A percentile compares a stretch with the other conserved stretches of the same genome.
phyloP scores from a whole-genome alignment of 805 yeast genomes.

The Maudiozyma bulderi region DNA sequence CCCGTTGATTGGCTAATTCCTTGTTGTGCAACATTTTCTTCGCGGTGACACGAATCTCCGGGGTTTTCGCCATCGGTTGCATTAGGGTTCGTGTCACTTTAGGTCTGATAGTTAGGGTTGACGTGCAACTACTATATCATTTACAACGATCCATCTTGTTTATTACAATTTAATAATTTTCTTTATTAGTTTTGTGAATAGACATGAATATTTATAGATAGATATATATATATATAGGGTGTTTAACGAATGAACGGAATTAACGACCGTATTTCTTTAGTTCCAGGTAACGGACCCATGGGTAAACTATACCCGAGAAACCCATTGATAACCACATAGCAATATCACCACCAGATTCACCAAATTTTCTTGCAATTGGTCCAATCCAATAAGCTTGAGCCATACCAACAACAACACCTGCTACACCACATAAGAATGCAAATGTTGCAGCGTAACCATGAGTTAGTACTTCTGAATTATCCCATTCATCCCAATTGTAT shows the following conservation, averaged over 20 bases:
- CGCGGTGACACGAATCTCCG: too few relatives aligned
- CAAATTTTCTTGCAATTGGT: conserved; percentile 55
- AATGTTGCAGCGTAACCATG: conserved; percentile 61
- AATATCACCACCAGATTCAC: conserved; percentile 65
- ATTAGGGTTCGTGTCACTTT: too few relatives aligned
- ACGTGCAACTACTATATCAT: too few relatives aligned
- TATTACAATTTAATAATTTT: too few relatives aligned
- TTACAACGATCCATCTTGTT: too few relatives aligned
- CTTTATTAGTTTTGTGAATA: neutral
- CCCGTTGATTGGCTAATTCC: too few relatives aligned
- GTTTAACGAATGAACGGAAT: neutral
- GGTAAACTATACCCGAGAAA: conserved; percentile 55
- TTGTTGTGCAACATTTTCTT: too few relatives aligned
- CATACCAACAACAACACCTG: conserved; percentile 83
- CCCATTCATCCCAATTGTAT: conserved; percentile 72
- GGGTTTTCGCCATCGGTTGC: too few relatives aligned
- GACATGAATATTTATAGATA: neutral
- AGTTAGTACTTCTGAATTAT: conserved; percentile 49
- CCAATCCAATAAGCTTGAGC: conserved; percentile 78
- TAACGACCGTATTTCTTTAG: conserved; percentile 44
- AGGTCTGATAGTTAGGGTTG: too few relatives aligned
- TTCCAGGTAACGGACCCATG: conserved; percentile 57
- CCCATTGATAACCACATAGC: conserved; percentile 77
- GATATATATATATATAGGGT: neutral
- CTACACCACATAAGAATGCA: conserved; percentile 61